A percentile compares a stretch with the other conserved stretches of the same genome.
phyloP scores from a whole-genome alignment of 345 rosid genomes.

The Populus deltoides region DNA sequence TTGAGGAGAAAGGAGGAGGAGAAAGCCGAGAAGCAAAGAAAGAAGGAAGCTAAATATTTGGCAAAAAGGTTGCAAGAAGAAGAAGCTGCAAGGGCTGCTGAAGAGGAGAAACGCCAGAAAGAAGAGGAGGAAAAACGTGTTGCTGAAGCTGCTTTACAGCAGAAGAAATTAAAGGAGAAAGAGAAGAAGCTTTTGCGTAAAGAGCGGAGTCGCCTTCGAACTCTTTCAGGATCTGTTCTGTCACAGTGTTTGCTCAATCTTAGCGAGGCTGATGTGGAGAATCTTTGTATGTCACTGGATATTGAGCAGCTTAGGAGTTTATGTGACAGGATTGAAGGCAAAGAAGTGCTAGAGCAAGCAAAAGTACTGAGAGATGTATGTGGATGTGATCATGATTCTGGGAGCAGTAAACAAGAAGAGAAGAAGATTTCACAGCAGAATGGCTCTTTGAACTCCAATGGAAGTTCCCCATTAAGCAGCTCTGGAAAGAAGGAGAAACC shows the following conservation, averaged over 20 bases:
- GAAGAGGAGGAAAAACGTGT: slow-evolving; percentile 80
- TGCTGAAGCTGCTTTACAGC: slow-evolving; percentile 76
- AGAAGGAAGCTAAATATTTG: slow-evolving; percentile 71
- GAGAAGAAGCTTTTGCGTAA: slow-evolving; percentile 92
- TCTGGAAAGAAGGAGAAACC: slow-evolving; percentile 66
- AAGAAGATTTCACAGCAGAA: slow-evolving; percentile 49
- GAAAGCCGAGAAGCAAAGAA: slow-evolving; percentile 86
- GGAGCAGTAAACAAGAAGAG: slow-evolving; percentile 41
- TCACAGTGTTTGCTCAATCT: slow-evolving; percentile 57
- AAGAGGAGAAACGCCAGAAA: slow-evolving; percentile 70
- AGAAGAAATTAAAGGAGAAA: slow-evolving; percentile 81
- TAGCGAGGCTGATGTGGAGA: slow-evolving; percentile 72
- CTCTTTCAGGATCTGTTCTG: slow-evolving; percentile 59
- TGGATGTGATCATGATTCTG: slow-evolving; percentile 32
- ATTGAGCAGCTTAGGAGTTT: slow-evolving; percentile 58
- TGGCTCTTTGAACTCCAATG: slow-evolving; percentile 45
- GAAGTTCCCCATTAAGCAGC: slow-evolving; percentile 40
- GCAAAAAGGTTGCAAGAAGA: slow-evolving; percentile 88
- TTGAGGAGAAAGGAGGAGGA: slow-evolving; percentile 76
- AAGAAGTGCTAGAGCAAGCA: slow-evolving; percentile 59
- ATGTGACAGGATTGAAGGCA: slow-evolving; percentile 71
- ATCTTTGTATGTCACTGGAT: slow-evolving; percentile 72
- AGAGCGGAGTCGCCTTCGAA: slow-evolving; percentile 82
- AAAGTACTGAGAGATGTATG: slow-evolving; percentile 53
- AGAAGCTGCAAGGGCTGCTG: slow-evolving; percentile 78